Base-by-base conservation (phyloP, 2,329 filamentous ascomycete species). In the Leptographium procerum region DNA sequence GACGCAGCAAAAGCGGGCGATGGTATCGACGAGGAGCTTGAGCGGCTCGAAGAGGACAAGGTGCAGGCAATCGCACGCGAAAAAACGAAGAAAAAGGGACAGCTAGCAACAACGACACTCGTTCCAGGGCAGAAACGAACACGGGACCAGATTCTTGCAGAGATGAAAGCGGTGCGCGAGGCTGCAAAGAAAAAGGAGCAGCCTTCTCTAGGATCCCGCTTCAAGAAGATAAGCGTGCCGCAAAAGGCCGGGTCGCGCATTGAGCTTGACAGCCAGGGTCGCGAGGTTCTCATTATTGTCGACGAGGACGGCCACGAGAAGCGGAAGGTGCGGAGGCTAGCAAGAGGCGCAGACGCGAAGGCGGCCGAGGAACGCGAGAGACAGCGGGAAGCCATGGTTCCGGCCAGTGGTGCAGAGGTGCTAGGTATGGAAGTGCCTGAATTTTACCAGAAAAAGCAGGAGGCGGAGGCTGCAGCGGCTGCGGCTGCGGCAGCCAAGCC, bases 401-500 rank as follows among this genome's bases (percentile, higher is more conserved):
- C 79, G 3, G 77, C 81, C 61, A 80, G 82, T 61, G 72, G 79
- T 60, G 76, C 73, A 26, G 78, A 79, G 62, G 81, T 82, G 0
- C 71, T 86, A 0, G 84, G 83, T 0, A 86, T 86, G 83, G 82
- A 85, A 59, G 80, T 86, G 9, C 83, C 84, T 2, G 81, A 85
- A 56, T 73, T 78, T 43, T 83, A 81, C 65, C 71, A 68, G 55
- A 78, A 77, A 61, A 73, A 72, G 57, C 75, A 77, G 58, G 70
- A 76, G 51, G 74, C 75, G 40, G 70, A 71, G 8, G 70, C 75
- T 22, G 75, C 76, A 50, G 69, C 71, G 2, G 68, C 71, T 59
- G 69, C 77, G 11, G 72, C 80, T 60, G 71, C 77, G 62, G 76
- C 82, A 24, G 75, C 82, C 43, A 75, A 81, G 59, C 77, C 87